These are phyloP conservation scores for Claviceps quebecensis DNA, from an alignment of 2,329 filamentous ascomycete genomes.

Conservation along the genomic window DNA sequence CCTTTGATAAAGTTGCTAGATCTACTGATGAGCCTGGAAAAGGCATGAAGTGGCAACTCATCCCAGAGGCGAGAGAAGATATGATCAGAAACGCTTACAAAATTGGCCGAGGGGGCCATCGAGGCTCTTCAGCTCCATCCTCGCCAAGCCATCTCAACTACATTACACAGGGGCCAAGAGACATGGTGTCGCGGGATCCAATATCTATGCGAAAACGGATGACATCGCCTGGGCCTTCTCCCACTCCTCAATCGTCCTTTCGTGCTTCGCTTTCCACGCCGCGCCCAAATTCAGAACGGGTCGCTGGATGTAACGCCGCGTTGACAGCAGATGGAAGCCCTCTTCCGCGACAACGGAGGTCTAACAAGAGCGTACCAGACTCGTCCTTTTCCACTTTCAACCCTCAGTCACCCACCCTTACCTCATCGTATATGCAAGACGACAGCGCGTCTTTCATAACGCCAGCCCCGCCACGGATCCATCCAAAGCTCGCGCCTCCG, in stretches of 20 bases:
- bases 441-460: constrained; percentile 51
- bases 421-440: constrained; percentile 48
- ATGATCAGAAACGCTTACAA: constrained; percentile 63
- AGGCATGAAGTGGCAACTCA: constrained; percentile 98
- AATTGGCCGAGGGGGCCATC: constrained; percentile 47
- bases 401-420: constrained; percentile 45
- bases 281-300: constrained; percentile 33
- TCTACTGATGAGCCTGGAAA: constrained; percentile 93
- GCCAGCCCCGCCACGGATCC: constrained; percentile 57
- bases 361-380: constrained; percentile 16
- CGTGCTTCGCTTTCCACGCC: constrained; percentile 43
- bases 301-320: constrained; percentile 20
- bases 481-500: constrained; percentile 62
- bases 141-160: constrained; percentile 49
- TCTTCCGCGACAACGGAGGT: constrained; percentile 41
- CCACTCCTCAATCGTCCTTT: constrained; percentile 38
- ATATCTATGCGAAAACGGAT: constrained; percentile 42
- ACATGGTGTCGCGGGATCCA: constrained; percentile 37
- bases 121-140: constrained; percentile 57
- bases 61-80: constrained; percentile 69
- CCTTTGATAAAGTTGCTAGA: constrained; percentile 84
- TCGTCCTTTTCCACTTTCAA: constrained; percentile 35
- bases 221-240: constrained; percentile 40
- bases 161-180: constrained; percentile 43
- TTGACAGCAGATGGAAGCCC: constrained; percentile 46